Evolutionary conservation across 1,284 basidiomycete genomes (phyloP).

Genomic region (Tetrapyrgos nigripes): DNA sequence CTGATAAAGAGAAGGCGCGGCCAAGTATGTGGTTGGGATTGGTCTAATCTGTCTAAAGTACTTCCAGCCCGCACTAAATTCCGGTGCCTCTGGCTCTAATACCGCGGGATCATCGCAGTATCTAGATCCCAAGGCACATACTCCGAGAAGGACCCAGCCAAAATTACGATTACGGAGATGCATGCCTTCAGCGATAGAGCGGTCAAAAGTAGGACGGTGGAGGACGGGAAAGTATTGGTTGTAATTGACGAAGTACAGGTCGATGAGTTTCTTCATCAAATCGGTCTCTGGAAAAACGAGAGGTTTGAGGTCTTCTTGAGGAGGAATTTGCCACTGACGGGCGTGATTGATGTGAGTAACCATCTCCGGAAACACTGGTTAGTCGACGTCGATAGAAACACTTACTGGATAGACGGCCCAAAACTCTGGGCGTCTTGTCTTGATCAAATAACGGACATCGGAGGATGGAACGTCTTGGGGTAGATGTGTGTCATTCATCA

Average conservation of each 20-base stretch:
- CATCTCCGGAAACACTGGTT: background rate
- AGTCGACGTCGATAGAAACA: background rate
- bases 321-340: conserved; percentile 36
- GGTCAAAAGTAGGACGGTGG: background rate
- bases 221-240: background rate
- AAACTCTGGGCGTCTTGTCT: conserved; percentile 22
- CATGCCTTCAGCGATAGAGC: background rate
- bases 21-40: conserved; percentile 49
- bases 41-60: conserved; percentile 54
- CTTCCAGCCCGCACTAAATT: conserved; percentile 63
- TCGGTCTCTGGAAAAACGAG: background rate
- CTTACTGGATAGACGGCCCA: conserved; percentile 27
- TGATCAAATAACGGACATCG: background rate
- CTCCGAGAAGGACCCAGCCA: background rate
- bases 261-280: background rate
- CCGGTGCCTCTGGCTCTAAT: conserved; percentile 18
- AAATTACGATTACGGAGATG: background rate
- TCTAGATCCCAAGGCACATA: background rate
- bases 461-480: conserved; percentile 19
- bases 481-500: conserved; percentile 50
- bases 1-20: conserved; percentile 58
- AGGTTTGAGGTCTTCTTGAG: conserved; percentile 4
- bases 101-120: conserved; percentile 4
- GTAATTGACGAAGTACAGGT: background rate
- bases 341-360: background rate